Evolutionary conservation across 352 stramenopile genomes (phyloP).

Genomic region (Pythium sp.): DNA sequence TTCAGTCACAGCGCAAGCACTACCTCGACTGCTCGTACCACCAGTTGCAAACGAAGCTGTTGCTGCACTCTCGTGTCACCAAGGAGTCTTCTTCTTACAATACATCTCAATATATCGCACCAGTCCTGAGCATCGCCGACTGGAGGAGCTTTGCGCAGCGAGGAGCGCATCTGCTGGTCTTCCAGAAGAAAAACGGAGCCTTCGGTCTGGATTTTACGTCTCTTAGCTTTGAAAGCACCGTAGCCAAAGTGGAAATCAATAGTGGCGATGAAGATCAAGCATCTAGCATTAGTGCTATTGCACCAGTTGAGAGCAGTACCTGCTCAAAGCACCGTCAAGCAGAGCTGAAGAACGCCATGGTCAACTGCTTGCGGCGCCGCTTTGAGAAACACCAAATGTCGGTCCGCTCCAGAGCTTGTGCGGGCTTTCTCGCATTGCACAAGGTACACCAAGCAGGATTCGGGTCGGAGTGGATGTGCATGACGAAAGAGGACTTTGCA

Average conservation of each 20-base stretch:
- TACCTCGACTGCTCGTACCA: constrained; percentile 44
- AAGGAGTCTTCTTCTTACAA: not conserved
- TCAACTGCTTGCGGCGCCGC: constrained; percentile 18
- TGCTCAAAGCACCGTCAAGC: not conserved
- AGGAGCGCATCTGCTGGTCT: constrained; percentile 25
- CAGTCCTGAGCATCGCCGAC: constrained; percentile 17
- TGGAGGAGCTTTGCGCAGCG: constrained; percentile 28
- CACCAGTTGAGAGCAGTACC: not conserved
- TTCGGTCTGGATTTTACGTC: constrained; percentile 5
- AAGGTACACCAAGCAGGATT: not conserved
- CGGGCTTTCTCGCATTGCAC: constrained; percentile 1
- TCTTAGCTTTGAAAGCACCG: not conserved
- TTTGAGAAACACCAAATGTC: constrained; percentile 44
- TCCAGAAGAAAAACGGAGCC: constrained; percentile 35
- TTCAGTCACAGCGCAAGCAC: constrained; percentile 43
- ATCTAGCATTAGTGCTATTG: not conserved
- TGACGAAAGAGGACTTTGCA: constrained; percentile 48
- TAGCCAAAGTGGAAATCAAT: not conserved
- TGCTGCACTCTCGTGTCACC: not conserved
- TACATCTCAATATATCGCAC: not conserved
- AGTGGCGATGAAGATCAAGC: not conserved
- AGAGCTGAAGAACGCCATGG: constrained; percentile 11
- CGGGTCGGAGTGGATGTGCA: constrained; percentile 45
- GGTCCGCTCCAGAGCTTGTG: constrained; percentile 24
- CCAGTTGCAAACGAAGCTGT: constrained; percentile 22